phyloP scores from a whole-genome alignment of 2,329 filamentous ascomycete genomes.

The Podosphaera aphanis region DNA sequence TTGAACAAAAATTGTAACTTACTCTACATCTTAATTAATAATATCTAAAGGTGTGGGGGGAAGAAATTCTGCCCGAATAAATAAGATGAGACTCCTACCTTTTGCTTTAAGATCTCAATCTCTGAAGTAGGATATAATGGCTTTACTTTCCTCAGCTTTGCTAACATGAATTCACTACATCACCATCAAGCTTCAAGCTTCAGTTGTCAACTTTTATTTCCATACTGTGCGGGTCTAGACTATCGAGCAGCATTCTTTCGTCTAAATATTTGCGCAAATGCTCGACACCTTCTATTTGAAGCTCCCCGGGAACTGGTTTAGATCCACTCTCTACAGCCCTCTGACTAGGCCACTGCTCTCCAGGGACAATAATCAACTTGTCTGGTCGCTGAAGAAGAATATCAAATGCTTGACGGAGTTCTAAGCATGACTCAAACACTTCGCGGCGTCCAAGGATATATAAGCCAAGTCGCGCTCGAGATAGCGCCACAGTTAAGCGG shows the following conservation, averaged over 20 bases:
- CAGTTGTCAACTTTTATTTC: conserved; percentile 13
- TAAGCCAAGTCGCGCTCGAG: conserved; percentile 69
- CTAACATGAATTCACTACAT: too few relatives aligned
- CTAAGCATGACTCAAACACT: conserved; percentile 72
- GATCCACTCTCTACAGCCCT: conserved; percentile 24
- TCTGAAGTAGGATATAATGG: too few relatives aligned
- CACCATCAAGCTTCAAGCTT: too few relatives aligned
- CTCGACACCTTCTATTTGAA: conserved; percentile 72
- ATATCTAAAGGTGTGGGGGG: too few relatives aligned
- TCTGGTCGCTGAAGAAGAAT: conserved; percentile 54
- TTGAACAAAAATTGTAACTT: too few relatives aligned
- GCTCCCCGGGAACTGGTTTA: conserved; percentile 28
- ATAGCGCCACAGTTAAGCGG: conserved; percentile 81
- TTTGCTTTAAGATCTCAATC: too few relatives aligned
- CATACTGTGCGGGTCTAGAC: background rate
- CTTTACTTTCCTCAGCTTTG: too few relatives aligned
- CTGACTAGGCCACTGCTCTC: conserved; percentile 61
- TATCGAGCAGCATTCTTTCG: conserved; percentile 47
- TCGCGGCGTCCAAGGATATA: conserved; percentile 77
- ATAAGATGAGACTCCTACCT: too few relatives aligned
- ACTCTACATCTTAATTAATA: too few relatives aligned
- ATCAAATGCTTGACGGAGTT: conserved; percentile 70
- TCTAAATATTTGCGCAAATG: conserved; percentile 90
- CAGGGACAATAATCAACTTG: conserved; percentile 58
- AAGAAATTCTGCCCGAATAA: too few relatives aligned